Evolutionary conservation across 305 asterid species (phyloP), one percentile per base, ranked within the genome.

Genomic region (Solanum hybrid): DNA sequence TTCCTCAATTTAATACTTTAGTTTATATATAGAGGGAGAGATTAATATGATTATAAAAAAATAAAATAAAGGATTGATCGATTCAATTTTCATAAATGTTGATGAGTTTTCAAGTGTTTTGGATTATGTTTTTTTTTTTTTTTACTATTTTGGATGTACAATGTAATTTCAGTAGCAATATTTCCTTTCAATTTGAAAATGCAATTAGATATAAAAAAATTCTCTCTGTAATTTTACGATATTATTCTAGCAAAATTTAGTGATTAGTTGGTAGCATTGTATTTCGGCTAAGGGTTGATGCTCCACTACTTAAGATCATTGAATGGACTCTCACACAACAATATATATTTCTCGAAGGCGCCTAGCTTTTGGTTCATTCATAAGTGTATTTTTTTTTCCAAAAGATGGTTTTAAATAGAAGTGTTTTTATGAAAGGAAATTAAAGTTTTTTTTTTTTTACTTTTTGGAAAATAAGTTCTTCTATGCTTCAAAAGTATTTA

Each of bases 401-500:
- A 51, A 51, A 51, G 0, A 15, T 51, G 3, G 0, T 51, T 51
- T 6, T 51, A 51, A 15, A 51, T 14, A 51, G 7, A 51, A 51
- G 9, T 14, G 61, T 5, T 45, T 41, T 45, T 45, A 45, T 41
- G 57, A 41, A 41, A 41, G 57, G 6, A 41, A 41, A 0, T 3
- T 10, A 11, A 39, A 38, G 45, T 38, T 38, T 38, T 38, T 2
- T n/a, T 39, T 39, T 41, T 41, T 45, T 13, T 1, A 45, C 22
- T 14, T 51, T 51, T 51, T 15, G 68, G 7, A 45, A 51, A 51
- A 51, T 15, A 51, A 51, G 0, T 2, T 51, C 8, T 51, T 14
- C 68, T 51, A 51, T 15, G 0, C 65, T 15, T 51, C 0, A 0
- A 0, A 51, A 15, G 22, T 15, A 51, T 51, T 51, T 51, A 51